These are phyloP conservation scores for Candida silvicultrix DNA, from an alignment of 805 yeast species.

Conservation along the genomic window DNA sequence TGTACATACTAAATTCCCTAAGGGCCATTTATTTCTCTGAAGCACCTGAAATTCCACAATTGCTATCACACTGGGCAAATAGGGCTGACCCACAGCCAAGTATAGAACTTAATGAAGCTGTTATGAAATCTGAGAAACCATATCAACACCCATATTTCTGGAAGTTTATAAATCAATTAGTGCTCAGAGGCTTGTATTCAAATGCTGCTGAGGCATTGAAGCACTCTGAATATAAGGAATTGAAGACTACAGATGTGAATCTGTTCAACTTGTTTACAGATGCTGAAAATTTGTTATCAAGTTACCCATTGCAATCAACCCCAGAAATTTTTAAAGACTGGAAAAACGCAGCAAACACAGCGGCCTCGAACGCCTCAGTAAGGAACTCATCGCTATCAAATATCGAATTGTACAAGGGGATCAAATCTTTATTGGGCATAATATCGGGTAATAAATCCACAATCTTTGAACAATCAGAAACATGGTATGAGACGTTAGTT, in stretches of 20 bases:
- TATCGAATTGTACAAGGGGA: slow-evolving; percentile 17
- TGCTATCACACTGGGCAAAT: slow-evolving; percentile 58
- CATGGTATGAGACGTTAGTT: slow-evolving; percentile 66
- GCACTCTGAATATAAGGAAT: slow-evolving; percentile 35
- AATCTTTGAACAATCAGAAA: slow-evolving; percentile 42
- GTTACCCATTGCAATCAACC: slow-evolving; percentile 28
- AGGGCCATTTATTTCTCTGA: slow-evolving; percentile 42
- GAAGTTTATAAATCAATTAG: slow-evolving; percentile 50
- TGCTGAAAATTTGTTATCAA: slow-evolving; percentile 24
- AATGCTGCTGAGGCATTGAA: slow-evolving; percentile 46
- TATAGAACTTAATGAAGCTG: slow-evolving; percentile 39
- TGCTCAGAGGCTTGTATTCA: slow-evolving; percentile 54
- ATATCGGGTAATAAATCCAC: slow-evolving; percentile 34
- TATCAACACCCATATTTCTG: slow-evolving; percentile 51
- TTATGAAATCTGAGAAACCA: slow-evolving; percentile 36
- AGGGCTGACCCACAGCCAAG: slow-evolving; percentile 64
- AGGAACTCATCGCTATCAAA: slow-evolving; percentile 12
- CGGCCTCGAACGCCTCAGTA: slow-evolving; percentile 18
- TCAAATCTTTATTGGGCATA: slow-evolving; percentile 26
- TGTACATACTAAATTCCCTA: slow-evolving; percentile 52
- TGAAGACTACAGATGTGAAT: slow-evolving; percentile 17
- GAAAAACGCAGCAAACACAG: slow-evolving; percentile 25
- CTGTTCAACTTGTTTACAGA: slow-evolving; percentile 29
- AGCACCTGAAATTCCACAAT: slow-evolving; percentile 29
- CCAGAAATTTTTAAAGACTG: slow-evolving; percentile 28